Evolutionary conservation across 495 filamentous ascomycete genomes (phyloP).

Genomic region (Neurospora sp.): DNA sequence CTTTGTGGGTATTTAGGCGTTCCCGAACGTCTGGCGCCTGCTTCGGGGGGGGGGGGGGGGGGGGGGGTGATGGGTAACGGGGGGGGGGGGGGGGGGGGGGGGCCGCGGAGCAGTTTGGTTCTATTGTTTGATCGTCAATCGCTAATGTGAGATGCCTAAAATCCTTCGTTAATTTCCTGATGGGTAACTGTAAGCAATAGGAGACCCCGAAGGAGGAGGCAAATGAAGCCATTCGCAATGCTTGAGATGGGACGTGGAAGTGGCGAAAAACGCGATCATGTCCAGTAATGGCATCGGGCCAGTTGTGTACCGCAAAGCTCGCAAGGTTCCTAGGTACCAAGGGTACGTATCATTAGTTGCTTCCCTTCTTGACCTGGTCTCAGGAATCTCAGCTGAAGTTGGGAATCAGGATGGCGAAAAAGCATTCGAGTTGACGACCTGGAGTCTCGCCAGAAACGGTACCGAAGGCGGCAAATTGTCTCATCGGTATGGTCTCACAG

Average conservation of each 20-base stretch:
- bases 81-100: too few species aligned
- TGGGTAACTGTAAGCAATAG: neutral
- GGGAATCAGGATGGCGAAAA: neutral
- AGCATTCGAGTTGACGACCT: neutral
- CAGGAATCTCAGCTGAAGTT: neutral
- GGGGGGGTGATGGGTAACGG: too few species aligned
- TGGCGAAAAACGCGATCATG: neutral
- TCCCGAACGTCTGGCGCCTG: too few species aligned
- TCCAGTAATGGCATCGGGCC: neutral
- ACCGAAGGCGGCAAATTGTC: neutral
- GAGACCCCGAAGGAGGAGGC: neutral
- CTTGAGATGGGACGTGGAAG: neutral
- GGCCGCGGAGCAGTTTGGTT: too few species aligned
- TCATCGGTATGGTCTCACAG: neutral
- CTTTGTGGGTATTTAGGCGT: neutral
- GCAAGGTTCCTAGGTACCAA: neutral
- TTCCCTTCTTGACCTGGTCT: neutral
- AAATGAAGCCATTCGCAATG: neutral
- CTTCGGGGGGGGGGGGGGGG: too few species aligned
- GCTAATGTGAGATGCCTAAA: neutral
- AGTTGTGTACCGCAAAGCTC: neutral
- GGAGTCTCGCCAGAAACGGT: neutral
- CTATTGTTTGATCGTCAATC: neutral
- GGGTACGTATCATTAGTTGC: neutral
- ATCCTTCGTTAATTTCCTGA: neutral